phyloP scores from a whole-genome alignment of 306 rosid genomes.

The Vigna nakashimae region DNA sequence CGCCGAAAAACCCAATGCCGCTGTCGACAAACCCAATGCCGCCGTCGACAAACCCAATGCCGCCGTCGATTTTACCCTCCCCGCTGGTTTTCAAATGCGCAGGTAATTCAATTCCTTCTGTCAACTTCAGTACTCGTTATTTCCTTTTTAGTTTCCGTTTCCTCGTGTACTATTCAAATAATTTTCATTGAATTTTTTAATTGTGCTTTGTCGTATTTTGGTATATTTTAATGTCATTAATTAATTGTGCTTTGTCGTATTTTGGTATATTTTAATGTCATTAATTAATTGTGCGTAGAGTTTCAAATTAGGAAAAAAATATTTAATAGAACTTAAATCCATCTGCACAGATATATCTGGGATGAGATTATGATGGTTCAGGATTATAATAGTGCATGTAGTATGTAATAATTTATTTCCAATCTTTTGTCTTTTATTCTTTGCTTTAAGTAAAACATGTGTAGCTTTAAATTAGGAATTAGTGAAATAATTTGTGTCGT shows the following conservation, averaged over 20 bases:
- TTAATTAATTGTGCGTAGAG: neutral
- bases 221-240: neutral
- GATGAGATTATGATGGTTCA: too few relatives aligned
- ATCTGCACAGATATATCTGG: neutral
- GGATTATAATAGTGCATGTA: neutral
- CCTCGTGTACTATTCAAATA: neutral
- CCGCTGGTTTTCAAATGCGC: slow-evolving; percentile 46
- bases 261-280: neutral
- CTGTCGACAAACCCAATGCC: neutral
- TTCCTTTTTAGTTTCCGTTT: neutral
- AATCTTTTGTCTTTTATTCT: neutral
- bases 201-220: neutral
- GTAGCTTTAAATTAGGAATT: neutral
- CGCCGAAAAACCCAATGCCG: neutral
- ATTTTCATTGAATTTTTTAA: neutral
- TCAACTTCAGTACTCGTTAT: neutral
- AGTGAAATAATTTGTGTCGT: neutral
- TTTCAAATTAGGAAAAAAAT: too few relatives aligned
- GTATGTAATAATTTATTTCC: too few relatives aligned
- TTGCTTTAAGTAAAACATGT: neutral
- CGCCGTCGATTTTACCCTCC: slow-evolving; percentile 14
- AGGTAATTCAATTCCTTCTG: slow-evolving; percentile 48
- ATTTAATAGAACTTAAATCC: neutral
- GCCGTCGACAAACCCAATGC: neutral
- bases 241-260: neutral